Evolutionary conservation across 345 rosid species (phyloP).

Genomic region (Triadica sebifera): DNA sequence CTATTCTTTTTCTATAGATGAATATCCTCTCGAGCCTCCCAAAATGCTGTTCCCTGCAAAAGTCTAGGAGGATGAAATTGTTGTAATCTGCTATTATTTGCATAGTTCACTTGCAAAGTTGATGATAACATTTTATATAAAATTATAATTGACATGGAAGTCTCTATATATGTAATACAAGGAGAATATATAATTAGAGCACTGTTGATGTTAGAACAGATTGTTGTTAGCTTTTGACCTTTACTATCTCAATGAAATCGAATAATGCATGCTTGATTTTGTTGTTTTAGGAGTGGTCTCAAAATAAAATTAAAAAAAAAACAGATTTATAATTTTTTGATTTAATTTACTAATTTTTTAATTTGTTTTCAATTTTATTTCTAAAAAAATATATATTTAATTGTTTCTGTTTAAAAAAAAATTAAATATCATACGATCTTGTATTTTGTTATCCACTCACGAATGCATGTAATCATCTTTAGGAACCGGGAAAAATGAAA

Average conservation of each 20-base stretch:
- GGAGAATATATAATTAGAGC: neutral
- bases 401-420: no score
- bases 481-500: no score
- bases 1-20: slow-evolving; percentile 65
- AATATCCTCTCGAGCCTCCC: slow-evolving; percentile 99
- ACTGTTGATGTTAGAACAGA: neutral
- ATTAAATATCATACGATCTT: no score
- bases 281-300: neutral
- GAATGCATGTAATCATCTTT: no score
- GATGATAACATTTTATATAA: neutral
- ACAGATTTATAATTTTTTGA: no score
- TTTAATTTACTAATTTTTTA: no score
- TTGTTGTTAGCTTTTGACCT: neutral
- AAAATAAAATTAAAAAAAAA: no score
- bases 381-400: no score
- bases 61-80: slow-evolving; percentile 73
- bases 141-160: neutral
- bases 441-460: no score
- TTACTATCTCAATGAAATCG: neutral
- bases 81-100: slow-evolving; percentile 15
- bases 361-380: no score
- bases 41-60: slow-evolving; percentile 93
- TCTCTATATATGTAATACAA: neutral
- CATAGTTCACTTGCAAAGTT: slow-evolving; percentile 7
- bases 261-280: neutral